Base-by-base conservation (phyloP, 371 early-diverging fungal species). In the Synchytrium microbalum region DNA sequence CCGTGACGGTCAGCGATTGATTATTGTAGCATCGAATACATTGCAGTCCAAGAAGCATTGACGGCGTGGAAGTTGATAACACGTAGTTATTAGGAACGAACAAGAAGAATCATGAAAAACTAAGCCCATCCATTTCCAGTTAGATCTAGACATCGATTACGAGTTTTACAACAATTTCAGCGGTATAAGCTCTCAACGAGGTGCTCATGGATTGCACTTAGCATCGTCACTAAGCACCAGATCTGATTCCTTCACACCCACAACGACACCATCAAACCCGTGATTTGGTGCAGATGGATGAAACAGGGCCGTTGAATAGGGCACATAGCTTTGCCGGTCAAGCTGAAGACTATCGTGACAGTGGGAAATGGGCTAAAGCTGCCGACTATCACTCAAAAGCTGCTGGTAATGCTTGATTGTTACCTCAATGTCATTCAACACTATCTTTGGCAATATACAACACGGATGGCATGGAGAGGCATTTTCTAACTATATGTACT, bases 341-440 rank as follows among this genome's bases (percentile, higher is more conserved):
- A 0, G 79, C 79, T 19, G 76, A 78, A 29, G 73, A 71, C 16
- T 69, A 61, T 60, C 30, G 70, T 0, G 70, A 69, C 51, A 19
- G 59, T n/a, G 79, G 76, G 23, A 63, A 71, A 27, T 67, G 59
- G 51, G 67, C 66, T 1, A 71, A 74, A 46, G 79, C 79, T 1
- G 51, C 72, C 51, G 74, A 75, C 56, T 71, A 73, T 31, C 76
- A 78, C 64, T 75, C 75, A 56, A 58, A 75, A 57, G 79, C 79
- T 0, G 79, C 79, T 25, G 78, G 74, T 71, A 51, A 53, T 62
- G 5, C 30, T 56, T 5, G 30, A 5, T n/a, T 30, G 26, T n/a
- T 56, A 5, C 5, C n/a, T 27, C 57, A 10, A 16, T 10, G 16
- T 16, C 16, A 26, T 5, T 56, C 57, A 5, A 27, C 10, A 10